These are phyloP conservation scores for Batkoa obscura DNA, from an alignment of 371 early-diverging fungal species.

Conservation along the genomic window DNA sequence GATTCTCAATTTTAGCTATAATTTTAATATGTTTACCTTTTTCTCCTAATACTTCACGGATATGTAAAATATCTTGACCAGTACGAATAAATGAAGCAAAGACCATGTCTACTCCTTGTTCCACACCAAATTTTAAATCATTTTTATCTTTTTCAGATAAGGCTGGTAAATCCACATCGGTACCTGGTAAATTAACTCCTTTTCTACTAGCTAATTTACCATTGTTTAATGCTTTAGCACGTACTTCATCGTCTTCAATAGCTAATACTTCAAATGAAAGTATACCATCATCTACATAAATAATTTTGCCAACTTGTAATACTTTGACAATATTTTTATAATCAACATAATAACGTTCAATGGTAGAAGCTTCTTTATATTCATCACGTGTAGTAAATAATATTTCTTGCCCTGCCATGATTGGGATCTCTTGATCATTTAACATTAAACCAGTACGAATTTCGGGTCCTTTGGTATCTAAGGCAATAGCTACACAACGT, in stretches of 20 bases:
- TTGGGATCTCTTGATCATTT: slow-evolving; percentile 37
- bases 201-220: slow-evolving; percentile 60
- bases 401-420: slow-evolving; percentile 58
- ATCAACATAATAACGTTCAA: slow-evolving; percentile 60
- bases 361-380: slow-evolving; percentile 37
- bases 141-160: slow-evolving; percentile 85
- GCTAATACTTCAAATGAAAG: slow-evolving; percentile 64
- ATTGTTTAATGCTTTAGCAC: slow-evolving; percentile 53
- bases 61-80: slow-evolving; percentile 69
- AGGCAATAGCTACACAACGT: slow-evolving; percentile 62
- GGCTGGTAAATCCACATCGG: slow-evolving; percentile 74
- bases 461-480: slow-evolving; percentile 76
- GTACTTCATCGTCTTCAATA: slow-evolving; percentile 32
- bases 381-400: slow-evolving; percentile 60
- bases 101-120: slow-evolving; percentile 85
- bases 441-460: slow-evolving; percentile 65
- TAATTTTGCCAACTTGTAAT: slow-evolving; percentile 55
- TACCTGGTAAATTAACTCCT: slow-evolving; percentile 79
- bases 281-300: slow-evolving; percentile 78
- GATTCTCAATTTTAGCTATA: slow-evolving; percentile 90
- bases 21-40: slow-evolving; percentile 74
- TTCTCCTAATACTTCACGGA: slow-evolving; percentile 57
- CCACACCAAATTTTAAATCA: slow-evolving; percentile 82
- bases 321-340: slow-evolving; percentile 72
- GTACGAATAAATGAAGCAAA: slow-evolving; percentile 94